Base-by-base conservation (phyloP, 345 rosid genomes). In the Lumnitzera littorea region DNA sequence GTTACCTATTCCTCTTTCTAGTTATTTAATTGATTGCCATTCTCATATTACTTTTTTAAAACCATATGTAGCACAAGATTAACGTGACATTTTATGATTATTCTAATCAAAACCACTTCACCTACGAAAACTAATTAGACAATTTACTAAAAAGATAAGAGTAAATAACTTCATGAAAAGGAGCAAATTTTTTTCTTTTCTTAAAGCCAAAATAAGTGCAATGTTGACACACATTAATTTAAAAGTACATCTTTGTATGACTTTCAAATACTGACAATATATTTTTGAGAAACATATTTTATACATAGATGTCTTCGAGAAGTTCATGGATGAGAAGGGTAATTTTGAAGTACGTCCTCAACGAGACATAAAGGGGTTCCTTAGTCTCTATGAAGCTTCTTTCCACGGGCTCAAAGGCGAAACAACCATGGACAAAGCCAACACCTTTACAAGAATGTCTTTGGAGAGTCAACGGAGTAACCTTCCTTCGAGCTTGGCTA, bases 321-420 rank as follows among this genome's bases (percentile, higher is more conserved):
- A 25, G 14, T 72, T 72, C 61, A 58, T 52, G 61, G 53, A 54
- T 41, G 48, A 67, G 17, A 52, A 52, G 15, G 68, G 71, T 0
- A 46, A 31, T 16, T 66, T 74, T 56, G 27, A 41, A 58, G 63
- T 47, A 63, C 3, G 49, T 3, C 24, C 62, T 8, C 13, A 13
- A 13, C 53, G 53, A 6, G 68, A 74, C 50, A 41, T 66, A 0
- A 20, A 70, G 41, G 74, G 43, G 72, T 20, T 20, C 0, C 20
- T 20, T 20, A 20, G 20, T 20, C 20, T 20, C 20, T 20, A 20
- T 20, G 20, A 74, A 56, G 79, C 72, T 24, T 70, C 72, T 6
- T 64, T 47, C 27, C 41, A 55, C 24, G 66, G 71, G 12, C 10
- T 61, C n/a, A 15, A n/a, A 54, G 76, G 66, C 11, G 76, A 72